Conservation (phyloP, 192 early-diverging fungal genomes). For the Physocladia obscura region DNA sequence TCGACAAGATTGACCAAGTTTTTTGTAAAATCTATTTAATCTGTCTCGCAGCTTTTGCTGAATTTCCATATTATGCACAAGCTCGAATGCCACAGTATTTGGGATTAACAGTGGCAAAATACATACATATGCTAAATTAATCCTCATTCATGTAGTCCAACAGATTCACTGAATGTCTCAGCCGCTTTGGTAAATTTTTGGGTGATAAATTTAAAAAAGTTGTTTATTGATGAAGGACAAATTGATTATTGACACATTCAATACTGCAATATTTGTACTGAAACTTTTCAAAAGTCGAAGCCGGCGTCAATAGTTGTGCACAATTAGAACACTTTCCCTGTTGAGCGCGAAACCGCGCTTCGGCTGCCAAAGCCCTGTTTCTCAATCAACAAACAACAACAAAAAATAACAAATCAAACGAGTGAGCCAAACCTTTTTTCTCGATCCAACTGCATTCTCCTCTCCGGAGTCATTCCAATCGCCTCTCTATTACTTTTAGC, state of each 20-base stretch:
- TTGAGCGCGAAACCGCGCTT: constrained; percentile 57
- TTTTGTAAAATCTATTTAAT: no score
- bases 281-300: constrained; percentile 75
- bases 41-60: no score
- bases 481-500: constrained; percentile 40
- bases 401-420: neutral
- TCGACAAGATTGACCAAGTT: no score
- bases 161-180: no score
- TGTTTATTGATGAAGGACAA: constrained; percentile 23
- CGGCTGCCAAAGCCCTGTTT: constrained; percentile 70
- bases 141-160: no score
- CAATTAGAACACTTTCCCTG: constrained; percentile 63
- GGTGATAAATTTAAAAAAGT: no score
- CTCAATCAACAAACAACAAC: neutral
- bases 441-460: constrained; percentile 68
- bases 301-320: constrained; percentile 54
- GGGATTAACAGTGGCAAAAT: no score
- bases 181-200: no score
- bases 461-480: constrained; percentile 68
- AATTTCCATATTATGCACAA: no score
- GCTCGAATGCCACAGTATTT: no score
- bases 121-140: no score
- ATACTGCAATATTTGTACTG: constrained; percentile 57
- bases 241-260: constrained; percentile 37
- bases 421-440: constrained; percentile 63